Evolutionary conservation across 331 rosid genomes (phyloP).

Genomic region (Pyracantha coccinea): DNA sequence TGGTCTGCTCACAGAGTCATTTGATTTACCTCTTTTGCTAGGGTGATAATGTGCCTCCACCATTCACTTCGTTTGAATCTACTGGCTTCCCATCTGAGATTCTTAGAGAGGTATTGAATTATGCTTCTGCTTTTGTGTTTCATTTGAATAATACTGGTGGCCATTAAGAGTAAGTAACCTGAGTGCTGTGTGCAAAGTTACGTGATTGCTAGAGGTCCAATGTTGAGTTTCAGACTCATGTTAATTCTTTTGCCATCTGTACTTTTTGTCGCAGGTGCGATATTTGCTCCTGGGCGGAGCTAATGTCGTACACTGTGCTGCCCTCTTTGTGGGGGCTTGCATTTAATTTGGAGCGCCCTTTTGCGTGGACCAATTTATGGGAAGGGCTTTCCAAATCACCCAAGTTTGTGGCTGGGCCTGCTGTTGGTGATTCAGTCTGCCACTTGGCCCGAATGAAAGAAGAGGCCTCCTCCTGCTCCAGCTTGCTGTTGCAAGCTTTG

Average conservation of each 20-base stretch:
- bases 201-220: slow-evolving; percentile 74
- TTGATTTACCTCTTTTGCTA: slow-evolving; percentile 13
- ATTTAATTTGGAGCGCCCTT: slow-evolving; percentile 94
- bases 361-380: slow-evolving; percentile 75
- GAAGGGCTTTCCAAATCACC: slow-evolving; percentile 98
- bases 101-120: slow-evolving; percentile 83
- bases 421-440: slow-evolving; percentile 97
- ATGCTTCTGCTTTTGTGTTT: slow-evolving; percentile 3
- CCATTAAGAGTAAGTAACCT: slow-evolving; percentile 34
- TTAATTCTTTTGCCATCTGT: slow-evolving; percentile 69
- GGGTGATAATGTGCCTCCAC: slow-evolving; percentile 91
- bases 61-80: slow-evolving; percentile 60
- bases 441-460: slow-evolving; percentile 89
- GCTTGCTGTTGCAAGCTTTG: slow-evolving; percentile 94
- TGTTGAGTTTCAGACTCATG: slow-evolving; percentile 67
- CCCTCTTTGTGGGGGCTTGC: slow-evolving; percentile 92
- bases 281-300: slow-evolving; percentile 99
- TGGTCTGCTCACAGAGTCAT: neutral
- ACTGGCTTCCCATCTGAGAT: slow-evolving; percentile 85
- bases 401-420: slow-evolving; percentile 90
- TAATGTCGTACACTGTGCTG: slow-evolving; percentile 99
- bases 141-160: slow-evolving; percentile 13
- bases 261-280: slow-evolving; percentile 99
- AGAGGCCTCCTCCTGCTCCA: slow-evolving; percentile 99
- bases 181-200: slow-evolving; percentile 49